Conservation (phyloP, 306 rosid species). For the Urtica urens region DNA sequence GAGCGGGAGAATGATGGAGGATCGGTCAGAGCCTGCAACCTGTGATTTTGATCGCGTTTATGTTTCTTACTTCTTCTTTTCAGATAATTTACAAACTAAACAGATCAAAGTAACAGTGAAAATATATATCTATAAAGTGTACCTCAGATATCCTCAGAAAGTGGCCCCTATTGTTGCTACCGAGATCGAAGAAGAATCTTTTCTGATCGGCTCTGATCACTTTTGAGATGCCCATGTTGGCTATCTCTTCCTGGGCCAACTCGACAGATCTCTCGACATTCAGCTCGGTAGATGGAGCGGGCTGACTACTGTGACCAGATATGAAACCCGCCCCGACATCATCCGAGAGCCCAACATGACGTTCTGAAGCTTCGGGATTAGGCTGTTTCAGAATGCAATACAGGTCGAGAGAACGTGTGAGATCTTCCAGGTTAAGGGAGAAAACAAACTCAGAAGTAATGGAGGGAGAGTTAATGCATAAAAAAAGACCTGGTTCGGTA, state of each 20-base stretch:
- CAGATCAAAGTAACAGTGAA: slow-evolving; percentile 9
- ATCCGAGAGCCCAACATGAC: slow-evolving; percentile 85
- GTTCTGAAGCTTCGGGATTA: slow-evolving; percentile 82
- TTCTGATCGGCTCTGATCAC: slow-evolving; percentile 96
- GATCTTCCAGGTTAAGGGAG: slow-evolving; percentile 9
- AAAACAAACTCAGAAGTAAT: slow-evolving; percentile 7
- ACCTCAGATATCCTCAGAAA: slow-evolving; percentile 99
- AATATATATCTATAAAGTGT: slow-evolving; percentile 1
- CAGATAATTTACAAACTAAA: background rate
- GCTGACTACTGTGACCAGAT: slow-evolving; percentile 84
- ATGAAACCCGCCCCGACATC: slow-evolving; percentile 99
- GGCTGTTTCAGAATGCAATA: slow-evolving; percentile 45
- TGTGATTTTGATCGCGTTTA: slow-evolving; percentile 24
- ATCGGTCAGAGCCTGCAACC: slow-evolving; percentile 98
- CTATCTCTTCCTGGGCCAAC: slow-evolving; percentile 76
- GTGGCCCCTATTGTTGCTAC: slow-evolving; percentile 97
- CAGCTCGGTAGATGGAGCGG: slow-evolving; percentile 70
- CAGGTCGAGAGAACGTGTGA: slow-evolving; percentile 16
- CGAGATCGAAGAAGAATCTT: slow-evolving; percentile 92
- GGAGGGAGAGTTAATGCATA: slow-evolving; percentile 7
- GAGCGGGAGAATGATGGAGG: slow-evolving; percentile 94
- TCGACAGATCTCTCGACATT: slow-evolving; percentile 77
- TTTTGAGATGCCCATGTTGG: slow-evolving; percentile 84
- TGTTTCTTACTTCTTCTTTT: background rate
- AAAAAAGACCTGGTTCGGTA: slow-evolving; percentile 78